Base-by-base conservation (phyloP, 768 basidiomycete genomes). In the Pulveroboletus frians region DNA sequence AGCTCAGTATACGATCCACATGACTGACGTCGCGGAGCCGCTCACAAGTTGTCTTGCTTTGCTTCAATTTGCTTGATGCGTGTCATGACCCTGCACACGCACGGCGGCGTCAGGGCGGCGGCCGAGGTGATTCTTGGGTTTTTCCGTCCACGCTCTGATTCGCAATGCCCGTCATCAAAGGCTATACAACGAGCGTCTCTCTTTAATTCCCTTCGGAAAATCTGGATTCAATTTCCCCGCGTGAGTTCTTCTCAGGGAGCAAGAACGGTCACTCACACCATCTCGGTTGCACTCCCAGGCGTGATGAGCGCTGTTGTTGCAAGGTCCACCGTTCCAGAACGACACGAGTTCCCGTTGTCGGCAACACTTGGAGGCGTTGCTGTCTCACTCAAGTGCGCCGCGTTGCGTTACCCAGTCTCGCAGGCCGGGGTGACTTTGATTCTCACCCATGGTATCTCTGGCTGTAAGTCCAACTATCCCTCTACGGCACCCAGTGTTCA, bases 401-500 rank as follows among this genome's bases (percentile, higher is more conserved):
- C 65, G 3, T 20, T 61, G 46, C 54, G 60, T 15, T 66, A 66
- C 35, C 54, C 64, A 14, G 45, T 68, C 26, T 64, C 62, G 1
- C 42, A 43, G 20, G 4, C 35, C 8, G 65, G 65, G 3, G 9
- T 54, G n/a, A 67, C 67, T 11, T 44, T 67, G 9, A 41, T 67
- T 17, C 34, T 67, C 41, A 59, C 60, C 1, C 65, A 67, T 38
- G 65, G 65, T 1, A 5, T 67, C 18, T 47, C 66, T 2, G 54
- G 65, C 23, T 59, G 65, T 67, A 21, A 55, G 65, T 48, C 20
- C 29, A 21, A 11, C 6, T 10, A 1, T n/a, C 10, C 17, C 34
- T 20, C 5, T 14, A 10, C 39, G 6, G 20, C 5, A 14, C 23
- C 20, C 23, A 7, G 4, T 29, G 38, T 27, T 47, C 1, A 21